Evolutionary conservation across 78 protist species (phyloP).

Genomic region (Tieghemostelium lacteum): DNA sequence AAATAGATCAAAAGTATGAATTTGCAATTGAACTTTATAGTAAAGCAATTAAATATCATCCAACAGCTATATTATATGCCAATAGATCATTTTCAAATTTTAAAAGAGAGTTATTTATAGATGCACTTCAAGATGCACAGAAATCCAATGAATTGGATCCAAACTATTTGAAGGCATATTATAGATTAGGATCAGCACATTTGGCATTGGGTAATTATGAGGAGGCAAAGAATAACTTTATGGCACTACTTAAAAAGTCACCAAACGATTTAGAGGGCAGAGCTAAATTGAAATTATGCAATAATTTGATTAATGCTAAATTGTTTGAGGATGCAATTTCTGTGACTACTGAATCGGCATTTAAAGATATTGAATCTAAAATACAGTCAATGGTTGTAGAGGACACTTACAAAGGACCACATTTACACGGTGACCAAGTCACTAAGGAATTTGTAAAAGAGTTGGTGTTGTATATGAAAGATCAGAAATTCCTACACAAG

Average conservation of each 20-base stretch:
- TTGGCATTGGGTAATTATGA: conserved; percentile 89
- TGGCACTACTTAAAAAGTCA: conserved; percentile 53
- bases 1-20: conserved; percentile 61
- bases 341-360: conserved; percentile 42
- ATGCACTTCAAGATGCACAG: conserved; percentile 87
- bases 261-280: conserved; percentile 85
- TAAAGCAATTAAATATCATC: conserved; percentile 85
- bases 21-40: conserved; percentile 82
- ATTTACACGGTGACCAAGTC: conserved; percentile 72
- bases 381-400: conserved; percentile 81
- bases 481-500: conserved; percentile 79
- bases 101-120: conserved; percentile 85
- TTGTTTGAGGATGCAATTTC: conserved; percentile 91
- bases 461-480: conserved; percentile 60
- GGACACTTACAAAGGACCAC: conserved; percentile 85
- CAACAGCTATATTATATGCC: conserved; percentile 73
- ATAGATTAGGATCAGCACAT: conserved; percentile 92
- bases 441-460: conserved; percentile 85
- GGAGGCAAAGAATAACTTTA: conserved; percentile 87
- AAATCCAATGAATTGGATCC: conserved; percentile 87
- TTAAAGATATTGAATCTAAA: too few relatives aligned
- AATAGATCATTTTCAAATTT: conserved; percentile 91
- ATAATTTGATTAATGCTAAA: conserved; percentile 77
- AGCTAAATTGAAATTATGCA: conserved; percentile 81
- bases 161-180: conserved; percentile 89